These are phyloP conservation scores for Arabidopsis lyrata DNA, from an alignment of 441 rosid genomes.

Conservation along the genomic window DNA sequence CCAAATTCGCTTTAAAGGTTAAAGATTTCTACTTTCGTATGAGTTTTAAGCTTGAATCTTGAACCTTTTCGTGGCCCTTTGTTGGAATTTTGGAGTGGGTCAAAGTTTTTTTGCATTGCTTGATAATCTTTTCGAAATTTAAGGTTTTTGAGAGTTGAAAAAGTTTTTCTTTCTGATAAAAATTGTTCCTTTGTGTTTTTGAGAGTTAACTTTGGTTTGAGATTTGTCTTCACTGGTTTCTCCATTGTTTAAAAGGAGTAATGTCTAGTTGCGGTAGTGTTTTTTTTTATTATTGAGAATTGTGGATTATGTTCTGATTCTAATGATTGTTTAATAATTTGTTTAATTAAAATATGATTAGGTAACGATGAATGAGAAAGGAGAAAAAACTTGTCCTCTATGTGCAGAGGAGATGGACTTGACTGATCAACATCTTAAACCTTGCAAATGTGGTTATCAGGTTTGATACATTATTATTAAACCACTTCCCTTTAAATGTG, in stretches of 20 bases:
- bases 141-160: slow-evolving; percentile 3
- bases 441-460: slow-evolving; percentile 97
- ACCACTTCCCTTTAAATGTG: not conserved
- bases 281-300: not conserved
- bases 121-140: slow-evolving; percentile 3
- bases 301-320: slow-evolving; percentile 20
- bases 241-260: too few species aligned
- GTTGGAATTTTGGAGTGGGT: not conserved
- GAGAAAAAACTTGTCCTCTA: slow-evolving; percentile 91
- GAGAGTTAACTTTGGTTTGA: not conserved
- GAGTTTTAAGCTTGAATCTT: not conserved
- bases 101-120: slow-evolving; percentile 11
- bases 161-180: not conserved
- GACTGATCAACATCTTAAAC: slow-evolving; percentile 94
- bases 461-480: slow-evolving; percentile 39
- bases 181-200: not conserved
- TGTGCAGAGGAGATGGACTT: slow-evolving; percentile 95
- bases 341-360: slow-evolving; percentile 17
- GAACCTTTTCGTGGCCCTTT: not conserved
- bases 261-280: slow-evolving; percentile 21
- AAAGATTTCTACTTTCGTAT: not conserved
- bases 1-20: not conserved
- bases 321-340: slow-evolving; percentile 3
- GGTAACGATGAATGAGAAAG: slow-evolving; percentile 82
- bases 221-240: too few species aligned